Evolutionary conservation across 2,329 filamentous ascomycete genomes (phyloP), one percentile per base, ranked within the genome.

Genomic region (Arthrobotrys musiformis): DNA sequence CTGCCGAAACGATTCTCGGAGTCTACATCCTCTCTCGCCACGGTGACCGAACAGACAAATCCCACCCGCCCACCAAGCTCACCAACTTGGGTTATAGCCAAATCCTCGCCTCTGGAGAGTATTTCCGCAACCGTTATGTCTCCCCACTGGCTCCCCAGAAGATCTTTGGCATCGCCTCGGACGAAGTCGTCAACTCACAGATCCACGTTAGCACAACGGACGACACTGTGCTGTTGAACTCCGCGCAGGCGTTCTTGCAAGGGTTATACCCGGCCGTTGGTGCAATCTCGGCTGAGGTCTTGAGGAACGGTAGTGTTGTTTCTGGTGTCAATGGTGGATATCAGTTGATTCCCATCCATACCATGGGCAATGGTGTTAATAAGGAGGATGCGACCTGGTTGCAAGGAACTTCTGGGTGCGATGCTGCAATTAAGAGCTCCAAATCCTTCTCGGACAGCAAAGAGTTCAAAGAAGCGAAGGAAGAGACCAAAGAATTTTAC

Each of bases 21-120:
- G 90, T 91, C 50, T 95, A 94, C 84, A 90, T 97, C 84, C 97
- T 96, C 86, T 90, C 93, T 80, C 91, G 94, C 54, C 94, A 97
- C 85, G 94, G 94, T 69, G 94, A 97, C 84, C 89, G 94, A 67
- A 94, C 93, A 0, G 85, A 92, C 79, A 97, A 97, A 85, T 86
- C 89, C n/a, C 89, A 89, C 78, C 86, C 89, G 48, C 91, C 91
- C 8, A 89, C 92, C 26, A 87, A 88, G 79, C 85, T 97, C 82
- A 97, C 94, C 11, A 87, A 91, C 73, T 87, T 97, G 62, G 94
- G 94, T 30, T 93, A 94, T 82, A 85, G 87, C 56, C 87, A 97
- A 85, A 89, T 93, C 79, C 90, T 89, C 84, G 85, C 86, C 48
- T 90, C 91, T 0, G 94, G 93, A 76, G 83, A 86, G 70, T 94